A percentile compares a stretch with the other conserved stretches of the same genome.
These are phyloP conservation scores for Colletotrichum agaves DNA, from an alignment of 2,329 filamentous ascomycete species.

Conservation along the genomic window DNA sequence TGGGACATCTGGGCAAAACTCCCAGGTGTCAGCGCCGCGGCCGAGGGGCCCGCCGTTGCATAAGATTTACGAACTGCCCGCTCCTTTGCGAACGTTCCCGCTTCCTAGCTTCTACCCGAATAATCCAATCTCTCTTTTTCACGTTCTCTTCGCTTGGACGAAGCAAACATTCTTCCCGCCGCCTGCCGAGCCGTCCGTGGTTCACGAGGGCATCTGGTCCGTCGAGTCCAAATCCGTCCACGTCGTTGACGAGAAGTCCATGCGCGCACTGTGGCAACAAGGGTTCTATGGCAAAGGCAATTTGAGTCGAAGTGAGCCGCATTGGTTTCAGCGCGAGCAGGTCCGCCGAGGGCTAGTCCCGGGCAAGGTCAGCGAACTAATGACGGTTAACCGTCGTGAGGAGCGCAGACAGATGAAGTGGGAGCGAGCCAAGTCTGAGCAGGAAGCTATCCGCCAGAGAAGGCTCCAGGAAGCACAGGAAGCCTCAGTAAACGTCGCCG, in stretches of 20 bases:
- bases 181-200: constrained; percentile 69
- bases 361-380: constrained; percentile 81
- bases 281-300: constrained; percentile 97
- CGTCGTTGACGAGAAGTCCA: constrained; percentile 78
- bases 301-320: constrained; percentile 93
- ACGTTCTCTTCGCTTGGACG: constrained; percentile 81
- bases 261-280: constrained; percentile 91
- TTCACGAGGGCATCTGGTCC: constrained; percentile 84
- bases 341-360: constrained; percentile 73
- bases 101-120: constrained; percentile 89
- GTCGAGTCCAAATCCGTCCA: constrained; percentile 84
- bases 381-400: constrained; percentile 79
- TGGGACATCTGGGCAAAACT: constrained; percentile 34
- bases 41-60: constrained; percentile 61
- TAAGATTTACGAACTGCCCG: constrained; percentile 83
- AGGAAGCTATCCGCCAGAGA: constrained; percentile 83
- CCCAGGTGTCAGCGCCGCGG: constrained; percentile 39
- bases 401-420: constrained; percentile 88
- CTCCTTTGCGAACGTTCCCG: constrained; percentile 84
- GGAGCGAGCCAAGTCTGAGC: constrained; percentile 88
- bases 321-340: constrained; percentile 88
- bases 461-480: constrained; percentile 57
- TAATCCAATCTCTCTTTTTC: constrained; percentile 89
- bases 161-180: constrained; percentile 77
- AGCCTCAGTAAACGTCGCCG: neutral